phyloP scores from a whole-genome alignment of 495 filamentous ascomycete species.

The Hamigera avellanea region DNA sequence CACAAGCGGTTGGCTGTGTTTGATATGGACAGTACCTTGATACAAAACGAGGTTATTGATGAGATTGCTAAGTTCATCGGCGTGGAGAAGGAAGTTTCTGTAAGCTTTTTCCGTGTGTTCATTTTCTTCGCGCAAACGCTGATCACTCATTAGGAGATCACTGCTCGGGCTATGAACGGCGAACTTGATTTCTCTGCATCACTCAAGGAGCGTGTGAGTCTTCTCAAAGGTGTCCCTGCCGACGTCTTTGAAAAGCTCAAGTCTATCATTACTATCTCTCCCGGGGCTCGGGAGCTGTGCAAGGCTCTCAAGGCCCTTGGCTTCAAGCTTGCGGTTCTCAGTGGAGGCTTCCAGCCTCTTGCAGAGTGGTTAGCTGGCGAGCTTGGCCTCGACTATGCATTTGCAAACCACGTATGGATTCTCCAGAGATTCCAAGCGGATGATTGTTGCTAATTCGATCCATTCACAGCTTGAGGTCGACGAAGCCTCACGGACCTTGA shows the following conservation, averaged over 20 bases:
- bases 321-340: conserved; percentile 77
- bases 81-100: conserved; percentile 54
- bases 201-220: conserved; percentile 62
- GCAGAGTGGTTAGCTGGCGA: conserved; percentile 72
- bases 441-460: not conserved
- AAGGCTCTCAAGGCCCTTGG: conserved; percentile 61
- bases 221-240: conserved; percentile 69
- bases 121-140: conserved; percentile 1
- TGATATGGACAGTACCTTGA: conserved; percentile 96
- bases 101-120: conserved; percentile 12
- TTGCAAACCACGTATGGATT: conserved; percentile 62
- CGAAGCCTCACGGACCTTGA: conserved; percentile 52
- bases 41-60: conserved; percentile 93
- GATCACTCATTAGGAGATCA: conserved; percentile 50
- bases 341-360: conserved; percentile 83
- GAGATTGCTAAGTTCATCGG: conserved; percentile 76
- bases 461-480: conserved; percentile 51
- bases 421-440: not conserved
- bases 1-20: conserved; percentile 81
- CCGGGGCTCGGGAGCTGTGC: conserved; percentile 66
- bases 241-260: conserved; percentile 71
- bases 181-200: conserved; percentile 87
- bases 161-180: conserved; percentile 86
- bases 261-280: conserved; percentile 62
- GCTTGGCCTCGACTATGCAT: conserved; percentile 74